Base-by-base conservation (phyloP, 2,329 filamentous ascomycete species). In the Penicillium aurantiogriseum region DNA sequence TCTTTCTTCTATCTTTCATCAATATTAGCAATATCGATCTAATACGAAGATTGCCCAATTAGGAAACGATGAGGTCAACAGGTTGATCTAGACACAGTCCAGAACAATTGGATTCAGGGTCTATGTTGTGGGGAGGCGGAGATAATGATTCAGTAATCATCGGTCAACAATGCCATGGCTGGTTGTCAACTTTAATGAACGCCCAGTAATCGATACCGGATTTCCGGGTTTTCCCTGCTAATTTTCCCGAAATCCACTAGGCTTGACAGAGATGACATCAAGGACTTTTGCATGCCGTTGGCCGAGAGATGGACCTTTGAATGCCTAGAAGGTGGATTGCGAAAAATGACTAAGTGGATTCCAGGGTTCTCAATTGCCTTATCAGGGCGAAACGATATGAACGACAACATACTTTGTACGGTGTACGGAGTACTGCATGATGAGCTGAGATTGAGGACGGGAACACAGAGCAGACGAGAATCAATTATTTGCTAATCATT, bases 181-280 rank as follows among this genome's bases (percentile, higher is more conserved):
- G 23, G 21, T 9, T 45, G 19, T 39, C 35, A 27, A 23, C 21
- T 27, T 44, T 15, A 29, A 9, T 27, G 4, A 47, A 23, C 44
- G 15, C 21, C 50, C 40, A 53, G 38, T 46, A 33, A 53, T 27
- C 23, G 17, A 27, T 13, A 13, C 15, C 21, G 46, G 46, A 49
- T 25, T n/a, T 8, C 38, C 46, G 33, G 46, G 6, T 2, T 38
- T 49, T 49, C 5, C 11, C 7, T 48, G 29, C 5, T 27, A 17
- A 50, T 21, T 29, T 17, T 39, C 13, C 35, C 33, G 47, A 40
- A 31, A 53, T 15, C 51, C 42, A 48, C 51, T 13, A 17, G 13
- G 11, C 11, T 33, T 45, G 42, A 47, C 23, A 27, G 21, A 23
- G 29, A 53, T 53, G 51, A 53, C 51, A 53, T 53, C 51, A 53